Base-by-base conservation (phyloP, 129 eudicot species). In the Tagetes erecta region DNA sequence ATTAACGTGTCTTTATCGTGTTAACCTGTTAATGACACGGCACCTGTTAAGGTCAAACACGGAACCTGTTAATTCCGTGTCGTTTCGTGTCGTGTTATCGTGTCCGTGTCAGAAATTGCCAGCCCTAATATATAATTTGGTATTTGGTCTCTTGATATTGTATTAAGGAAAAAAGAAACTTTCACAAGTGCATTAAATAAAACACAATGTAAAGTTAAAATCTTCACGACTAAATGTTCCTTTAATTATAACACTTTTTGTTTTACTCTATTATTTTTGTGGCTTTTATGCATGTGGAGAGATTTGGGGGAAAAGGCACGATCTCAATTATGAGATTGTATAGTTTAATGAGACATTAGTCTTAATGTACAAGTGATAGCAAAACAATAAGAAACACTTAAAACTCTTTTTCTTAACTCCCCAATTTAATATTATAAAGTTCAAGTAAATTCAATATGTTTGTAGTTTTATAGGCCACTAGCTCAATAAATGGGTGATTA, bases 311-410 rank as follows among this genome's bases (percentile, higher is more conserved):
- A 56, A 73, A 73, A 13, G 70, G 46, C 67, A 6, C 30, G 30
- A 64, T 63, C 78, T 74, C 70, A 64, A 47, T 63, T 63, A 74
- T 74, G 50, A 74, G 71, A 74, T 47, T 74, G 27, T 64, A 10
- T 14, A 30, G 64, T 31, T 30, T 8, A 20, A 20, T 20, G 0
- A 20, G 27, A 20, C 27, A 20, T 20, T 20, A 57, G 64, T 9
- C 38, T 11, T 57, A 36, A 57, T 57, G 64, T 57, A 57, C 30
- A 57, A 31, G 31, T 57, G 38, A 57, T 57, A 30, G 30, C 64
- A 57, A 27, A 31, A 8, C 8, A 27, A 57, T 57, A 57, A 57
- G 64, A 57, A 27, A 56, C 8, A 27, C 3, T 56, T 30, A 56
- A 31, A 10, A 6, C 37, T 57, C 31, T 27, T 27, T 30, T 8